Percentiles rank a stretch among this genome's conserved stretches.
Conservation (phyloP, 2,329 filamentous ascomycete genomes). For the Chaetomium olivaceum region DNA sequence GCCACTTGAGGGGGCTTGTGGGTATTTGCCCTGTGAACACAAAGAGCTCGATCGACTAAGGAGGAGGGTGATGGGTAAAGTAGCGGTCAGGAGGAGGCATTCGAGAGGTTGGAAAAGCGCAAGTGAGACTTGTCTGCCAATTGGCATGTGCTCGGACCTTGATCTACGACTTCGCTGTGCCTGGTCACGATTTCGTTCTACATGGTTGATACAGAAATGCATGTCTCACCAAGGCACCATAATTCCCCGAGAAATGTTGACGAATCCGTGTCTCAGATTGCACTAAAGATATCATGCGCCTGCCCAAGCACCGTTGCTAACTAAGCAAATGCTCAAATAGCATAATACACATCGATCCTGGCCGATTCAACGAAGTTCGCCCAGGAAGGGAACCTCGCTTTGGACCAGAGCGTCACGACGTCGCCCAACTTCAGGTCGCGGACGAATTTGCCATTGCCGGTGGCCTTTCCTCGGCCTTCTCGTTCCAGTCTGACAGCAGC, state of each 20-base stretch:
- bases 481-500: conserved; percentile 37
- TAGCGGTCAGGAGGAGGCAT: background rate
- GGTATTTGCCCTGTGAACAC: background rate
- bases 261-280: conserved; percentile 1
- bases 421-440: conserved; percentile 59
- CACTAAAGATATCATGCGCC: background rate
- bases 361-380: conserved; percentile 51
- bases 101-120: background rate
- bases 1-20: background rate
- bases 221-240: background rate
- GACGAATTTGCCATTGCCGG: conserved; percentile 57
- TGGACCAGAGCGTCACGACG: conserved; percentile 62
- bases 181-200: background rate
- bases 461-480: conserved; percentile 52
- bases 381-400: conserved; percentile 58
- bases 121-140: background rate
- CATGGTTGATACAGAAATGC: background rate
- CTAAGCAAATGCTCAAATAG: conserved; percentile 32
- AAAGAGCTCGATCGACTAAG: background rate
- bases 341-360: conserved; percentile 61
- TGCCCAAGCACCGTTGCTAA: background rate
- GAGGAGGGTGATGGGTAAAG: background rate
- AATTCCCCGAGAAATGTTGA: background rate
- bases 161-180: background rate
- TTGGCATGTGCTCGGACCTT: background rate